Percentiles rank a stretch among this genome's conserved stretches.
Conservation (phyloP, 208 protist genomes). For the Kentomonas sorsogonicus region DNA sequence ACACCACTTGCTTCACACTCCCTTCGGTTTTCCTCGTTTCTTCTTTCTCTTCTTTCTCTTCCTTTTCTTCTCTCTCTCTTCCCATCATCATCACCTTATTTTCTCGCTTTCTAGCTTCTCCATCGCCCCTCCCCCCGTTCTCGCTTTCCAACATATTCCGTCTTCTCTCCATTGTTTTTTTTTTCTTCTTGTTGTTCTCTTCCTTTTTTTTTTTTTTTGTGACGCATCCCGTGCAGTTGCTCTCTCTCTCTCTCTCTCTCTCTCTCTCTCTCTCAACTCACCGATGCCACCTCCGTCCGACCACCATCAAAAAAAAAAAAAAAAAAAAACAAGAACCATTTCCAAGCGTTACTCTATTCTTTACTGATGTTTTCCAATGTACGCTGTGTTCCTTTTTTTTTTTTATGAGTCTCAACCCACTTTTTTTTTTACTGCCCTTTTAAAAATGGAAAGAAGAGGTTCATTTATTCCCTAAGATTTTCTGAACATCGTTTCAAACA, state of each 20-base stretch:
- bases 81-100: conserved; percentile 12
- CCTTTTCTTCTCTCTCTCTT: conserved; percentile 13
- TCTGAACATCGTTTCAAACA: no score
- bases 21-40: not conserved
- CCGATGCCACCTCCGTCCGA: not conserved
- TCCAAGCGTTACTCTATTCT: not conserved
- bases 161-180: not conserved
- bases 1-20: not conserved
- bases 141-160: not conserved
- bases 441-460: not conserved
- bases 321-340: conserved; percentile 6
- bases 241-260: conserved; percentile 2
- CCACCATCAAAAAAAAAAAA: conserved; percentile 3
- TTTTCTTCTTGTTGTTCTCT: conserved; percentile 12
- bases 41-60: conserved; percentile 19
- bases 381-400: no score
- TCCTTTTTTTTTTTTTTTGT: conserved; percentile 12
- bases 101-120: not conserved
- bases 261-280: not conserved
- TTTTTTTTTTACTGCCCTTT: conserved; percentile 11
- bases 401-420: no score
- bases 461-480: not conserved
- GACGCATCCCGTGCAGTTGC: not conserved
- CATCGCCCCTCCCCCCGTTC: not conserved
- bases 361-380: not conserved